Percentiles rank a stretch among this genome's conserved stretches.
Conservation (phyloP, 768 basidiomycete genomes). For the Melanogaster broomeanus region DNA sequence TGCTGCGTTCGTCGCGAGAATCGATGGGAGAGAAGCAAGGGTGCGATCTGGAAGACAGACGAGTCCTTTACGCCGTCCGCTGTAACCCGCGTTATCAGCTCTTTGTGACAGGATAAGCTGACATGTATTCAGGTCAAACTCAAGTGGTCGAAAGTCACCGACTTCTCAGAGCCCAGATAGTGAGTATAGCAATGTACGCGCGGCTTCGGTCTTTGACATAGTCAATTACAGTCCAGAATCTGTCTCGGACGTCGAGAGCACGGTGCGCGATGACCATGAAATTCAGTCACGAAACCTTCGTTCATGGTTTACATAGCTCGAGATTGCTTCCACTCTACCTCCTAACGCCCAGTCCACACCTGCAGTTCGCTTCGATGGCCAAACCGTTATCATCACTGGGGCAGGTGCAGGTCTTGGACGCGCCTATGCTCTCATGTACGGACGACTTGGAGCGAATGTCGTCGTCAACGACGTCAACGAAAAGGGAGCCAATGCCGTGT, state of each 20-base stretch:
- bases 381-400: conserved; percentile 93
- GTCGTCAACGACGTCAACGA: conserved; percentile 94
- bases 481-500: conserved; percentile 81
- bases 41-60: conserved; percentile 88
- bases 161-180: conserved; percentile 75
- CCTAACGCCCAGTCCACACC: conserved; percentile 70
- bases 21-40: conserved; percentile 90
- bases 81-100: conserved; percentile 41
- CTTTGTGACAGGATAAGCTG: background rate
- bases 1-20: conserved; percentile 88
- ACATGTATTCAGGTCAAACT: conserved; percentile 61
- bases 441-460: conserved; percentile 91
- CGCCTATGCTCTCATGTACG: conserved; percentile 90
- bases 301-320: conserved; percentile 45
- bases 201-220: conserved; percentile 14
- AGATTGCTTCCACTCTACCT: conserved; percentile 61
- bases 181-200: conserved; percentile 36
- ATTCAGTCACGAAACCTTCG: background rate
- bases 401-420: conserved; percentile 95
- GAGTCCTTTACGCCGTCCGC: conserved; percentile 92
- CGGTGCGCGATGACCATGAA: conserved; percentile 37
- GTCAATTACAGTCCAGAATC: conserved; percentile 54
- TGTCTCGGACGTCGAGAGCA: conserved; percentile 61
- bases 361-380: conserved; percentile 78
- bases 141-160: conserved; percentile 78